Conservation (phyloP, 2,329 filamentous ascomycete species). For the Fusarium xyrophilum region DNA sequence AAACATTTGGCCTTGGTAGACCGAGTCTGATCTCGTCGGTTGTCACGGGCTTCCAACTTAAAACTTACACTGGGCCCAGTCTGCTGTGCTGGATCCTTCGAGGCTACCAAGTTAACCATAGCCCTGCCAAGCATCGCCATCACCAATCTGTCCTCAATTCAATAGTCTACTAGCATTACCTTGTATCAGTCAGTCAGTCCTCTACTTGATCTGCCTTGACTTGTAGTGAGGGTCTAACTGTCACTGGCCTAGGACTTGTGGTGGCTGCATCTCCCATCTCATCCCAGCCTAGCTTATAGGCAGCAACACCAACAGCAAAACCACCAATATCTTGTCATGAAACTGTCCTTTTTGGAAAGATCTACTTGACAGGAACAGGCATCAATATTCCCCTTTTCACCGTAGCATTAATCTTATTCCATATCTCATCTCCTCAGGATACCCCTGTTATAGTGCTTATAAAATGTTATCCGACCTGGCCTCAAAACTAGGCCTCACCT, state of each 20-base stretch:
- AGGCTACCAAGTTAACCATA: neutral
- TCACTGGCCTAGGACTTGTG: conserved; percentile 17
- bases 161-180: neutral
- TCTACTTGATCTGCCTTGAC: neutral
- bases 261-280: conserved; percentile 10
- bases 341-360: neutral
- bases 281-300: conserved; percentile 1
- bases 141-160: neutral
- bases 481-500: conserved; percentile 34
- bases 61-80: neutral
- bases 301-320: conserved; percentile 17
- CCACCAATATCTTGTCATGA: neutral
- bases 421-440: neutral
- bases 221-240: conserved; percentile 3
- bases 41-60: neutral
- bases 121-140: neutral
- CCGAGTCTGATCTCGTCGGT: neutral
- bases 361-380: conserved; percentile 13
- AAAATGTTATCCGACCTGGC: conserved; percentile 36
- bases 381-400: neutral
- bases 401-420: neutral
- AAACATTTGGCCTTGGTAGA: too few species aligned
- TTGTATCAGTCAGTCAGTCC: neutral
- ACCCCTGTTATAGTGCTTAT: neutral
- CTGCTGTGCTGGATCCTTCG: neutral